Conservation (phyloP, 202 grass and related monocot species). For the Setaria viridis region DNA sequence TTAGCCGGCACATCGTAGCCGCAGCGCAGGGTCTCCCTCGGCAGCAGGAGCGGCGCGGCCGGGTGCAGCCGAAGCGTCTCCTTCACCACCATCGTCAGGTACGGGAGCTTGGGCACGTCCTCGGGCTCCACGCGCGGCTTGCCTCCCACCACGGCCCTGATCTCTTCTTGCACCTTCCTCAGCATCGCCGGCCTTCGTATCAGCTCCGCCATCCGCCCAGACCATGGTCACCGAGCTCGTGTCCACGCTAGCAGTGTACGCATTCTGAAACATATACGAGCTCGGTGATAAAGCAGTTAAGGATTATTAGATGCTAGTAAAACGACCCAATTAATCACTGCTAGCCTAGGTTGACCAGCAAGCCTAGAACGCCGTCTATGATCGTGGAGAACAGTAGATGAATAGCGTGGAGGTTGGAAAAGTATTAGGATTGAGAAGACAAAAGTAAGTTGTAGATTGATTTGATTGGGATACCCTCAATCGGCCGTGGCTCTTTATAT, state of each 20-base stretch:
- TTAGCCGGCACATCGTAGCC: constrained; percentile 54
- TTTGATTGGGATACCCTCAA: too few species aligned
- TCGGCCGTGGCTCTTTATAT: too few species aligned
- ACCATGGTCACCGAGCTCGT: constrained; percentile 47
- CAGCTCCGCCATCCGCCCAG: constrained; percentile 68
- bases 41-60: constrained; percentile 34
- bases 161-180: constrained; percentile 50
- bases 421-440: too few species aligned
- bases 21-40: constrained; percentile 41
- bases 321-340: too few species aligned
- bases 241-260: constrained; percentile 37
- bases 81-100: constrained; percentile 59
- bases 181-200: constrained; percentile 37
- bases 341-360: too few species aligned
- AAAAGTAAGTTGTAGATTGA: too few species aligned
- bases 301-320: too few species aligned
- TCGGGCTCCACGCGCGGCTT: constrained; percentile 32
- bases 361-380: too few species aligned
- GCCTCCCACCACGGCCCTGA: constrained; percentile 43
- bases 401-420: too few species aligned
- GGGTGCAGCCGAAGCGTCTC: constrained; percentile 62
- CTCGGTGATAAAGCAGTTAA: too few species aligned
- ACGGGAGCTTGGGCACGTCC: constrained; percentile 46
- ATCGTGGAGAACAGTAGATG: too few species aligned
- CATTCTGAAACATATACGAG: not conserved